Base-by-base conservation (phyloP, 306 rosid genomes). In the Lablab purpureus region DNA sequence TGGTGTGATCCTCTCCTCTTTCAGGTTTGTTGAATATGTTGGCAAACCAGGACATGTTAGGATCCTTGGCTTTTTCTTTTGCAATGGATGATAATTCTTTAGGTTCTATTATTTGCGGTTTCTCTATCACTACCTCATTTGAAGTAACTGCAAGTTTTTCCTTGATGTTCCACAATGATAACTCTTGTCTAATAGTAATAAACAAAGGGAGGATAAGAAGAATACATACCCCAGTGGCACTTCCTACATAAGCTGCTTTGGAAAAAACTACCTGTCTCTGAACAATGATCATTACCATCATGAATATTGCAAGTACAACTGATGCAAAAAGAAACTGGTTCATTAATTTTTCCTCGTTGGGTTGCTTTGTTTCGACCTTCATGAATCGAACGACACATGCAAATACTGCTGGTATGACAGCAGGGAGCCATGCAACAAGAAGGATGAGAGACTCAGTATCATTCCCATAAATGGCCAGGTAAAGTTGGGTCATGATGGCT, bases 391-490 rank as follows among this genome's bases (percentile, higher is more conserved):
- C 80, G 6, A 84, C 78, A 76, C 46, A 89, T 1, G 83, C 83
- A 54, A 89, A 89, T 2, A 80, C 22, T 3, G 82, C 64, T 1
- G 90, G 82, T 6, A 87, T 27, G 0, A 90, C 91, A 13, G 88
- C 80, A 0, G 91, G 93, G 7, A 87, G 77, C 90, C 91, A 87
- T 7, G 84, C 90, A 43, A 90, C 78, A 4, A 88, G 84, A 12
- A 88, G 90, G 34, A 86, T 79, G 7, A 90, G 73, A 7, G 89
- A 78, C 10, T 79, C 85, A 2, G 87, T 51, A 34, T 90, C 85
- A 19, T 83, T 79, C 3, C 87, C 90, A 34, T 86, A 84, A 15
- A 87, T 79, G 18, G 94, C 90, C 2, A 54, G 59, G 54, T 87
- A 87, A 66, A 89, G 10, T 23, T 87, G 87, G 0, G 88, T 85